Evolutionary conservation across 139 green algal genomes (phyloP), one percentile per base, ranked within the genome.

Genomic region (Picochlorum sp.): DNA sequence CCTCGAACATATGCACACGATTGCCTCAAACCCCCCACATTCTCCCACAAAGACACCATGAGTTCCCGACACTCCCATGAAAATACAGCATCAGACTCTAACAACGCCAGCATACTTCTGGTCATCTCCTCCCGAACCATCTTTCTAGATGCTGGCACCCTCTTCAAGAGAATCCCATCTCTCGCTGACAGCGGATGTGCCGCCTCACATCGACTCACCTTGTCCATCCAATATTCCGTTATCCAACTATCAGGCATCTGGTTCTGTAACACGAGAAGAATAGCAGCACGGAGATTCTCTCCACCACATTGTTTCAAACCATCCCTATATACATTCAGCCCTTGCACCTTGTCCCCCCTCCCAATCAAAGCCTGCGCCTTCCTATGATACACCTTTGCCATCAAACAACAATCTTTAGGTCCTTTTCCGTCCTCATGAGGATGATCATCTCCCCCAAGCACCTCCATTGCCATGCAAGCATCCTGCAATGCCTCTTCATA

Each of bases 151-250:
- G 28, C 28, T 1, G 72, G 67, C 21, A 82, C 62, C 3, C 28
- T 56, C 57, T 70, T 70, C 15, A 82, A 57, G 6, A 74, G 57
- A 34, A 49, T 65, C 23, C 75, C 75, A n/a, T 82, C 75, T 2
- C 75, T 57, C 2, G 16, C 44, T 37, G 71, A 80, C 6, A 82
- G 57, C 16, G 47, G 62, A 49, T 63, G 56, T 45, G 72, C 72
- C 4, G 14, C 28, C 47, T 80, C 60, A 13, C 62, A 73, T 10
- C 52, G 45, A 24, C 58, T 45, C 8, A 78, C 34, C 2, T 47
- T 20, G 13, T 34, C 11, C 16, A 34, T 51, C 72, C 72, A 78
- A 63, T 69, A 73, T 28, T 41, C 31, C 13, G 71, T 67, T 21
- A 74, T 51, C 71, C 71, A 78, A 23, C 15, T 18, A 23, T 51